These are phyloP conservation scores for Myxozyma sirexii DNA, from an alignment of 805 yeast genomes.

Conservation along the genomic window DNA sequence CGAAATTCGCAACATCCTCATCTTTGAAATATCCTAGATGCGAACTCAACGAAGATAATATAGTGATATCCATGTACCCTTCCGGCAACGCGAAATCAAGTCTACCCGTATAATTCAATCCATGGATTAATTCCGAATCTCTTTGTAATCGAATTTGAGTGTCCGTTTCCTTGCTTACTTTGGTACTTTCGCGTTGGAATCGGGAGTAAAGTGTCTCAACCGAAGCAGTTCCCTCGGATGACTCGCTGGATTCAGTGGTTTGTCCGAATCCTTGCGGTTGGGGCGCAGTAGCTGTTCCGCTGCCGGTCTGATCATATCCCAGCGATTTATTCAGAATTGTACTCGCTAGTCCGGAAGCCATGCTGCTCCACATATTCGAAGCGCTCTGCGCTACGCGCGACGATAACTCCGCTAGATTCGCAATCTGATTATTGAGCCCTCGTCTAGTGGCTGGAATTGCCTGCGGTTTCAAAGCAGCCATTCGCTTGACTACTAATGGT, in stretches of 20 bases:
- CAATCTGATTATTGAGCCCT: slow-evolving; percentile 46
- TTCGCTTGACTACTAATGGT: slow-evolving; percentile 63
- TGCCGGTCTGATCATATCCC: slow-evolving; percentile 23
- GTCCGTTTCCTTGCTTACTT: slow-evolving; percentile 23
- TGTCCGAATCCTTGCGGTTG: neutral
- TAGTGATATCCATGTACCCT: slow-evolving; percentile 75
- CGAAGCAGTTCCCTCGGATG: neutral
- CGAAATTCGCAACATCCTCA: slow-evolving; percentile 76
- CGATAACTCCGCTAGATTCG: slow-evolving; percentile 47
- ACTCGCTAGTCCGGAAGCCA: slow-evolving; percentile 35
- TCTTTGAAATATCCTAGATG: slow-evolving; percentile 90
- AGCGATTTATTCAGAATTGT: slow-evolving; percentile 29
- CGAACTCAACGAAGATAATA: slow-evolving; percentile 78
- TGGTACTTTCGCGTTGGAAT: slow-evolving; percentile 24
- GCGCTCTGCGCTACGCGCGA: slow-evolving; percentile 37
- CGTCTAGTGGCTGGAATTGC: slow-evolving; percentile 57
- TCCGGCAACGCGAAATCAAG: slow-evolving; percentile 80
- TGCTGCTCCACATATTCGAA: slow-evolving; percentile 26
- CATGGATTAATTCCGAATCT: slow-evolving; percentile 44
- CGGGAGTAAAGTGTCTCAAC: slow-evolving; percentile 31
- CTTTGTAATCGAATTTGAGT: slow-evolving; percentile 21
- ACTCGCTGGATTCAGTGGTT: neutral
- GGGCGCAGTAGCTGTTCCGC: neutral
- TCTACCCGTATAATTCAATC: slow-evolving; percentile 71
- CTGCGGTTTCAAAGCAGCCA: slow-evolving; percentile 57